Evolutionary conservation across 2,329 filamentous ascomycete species (phyloP).

Genomic region (Cladosporium halotolerans): DNA sequence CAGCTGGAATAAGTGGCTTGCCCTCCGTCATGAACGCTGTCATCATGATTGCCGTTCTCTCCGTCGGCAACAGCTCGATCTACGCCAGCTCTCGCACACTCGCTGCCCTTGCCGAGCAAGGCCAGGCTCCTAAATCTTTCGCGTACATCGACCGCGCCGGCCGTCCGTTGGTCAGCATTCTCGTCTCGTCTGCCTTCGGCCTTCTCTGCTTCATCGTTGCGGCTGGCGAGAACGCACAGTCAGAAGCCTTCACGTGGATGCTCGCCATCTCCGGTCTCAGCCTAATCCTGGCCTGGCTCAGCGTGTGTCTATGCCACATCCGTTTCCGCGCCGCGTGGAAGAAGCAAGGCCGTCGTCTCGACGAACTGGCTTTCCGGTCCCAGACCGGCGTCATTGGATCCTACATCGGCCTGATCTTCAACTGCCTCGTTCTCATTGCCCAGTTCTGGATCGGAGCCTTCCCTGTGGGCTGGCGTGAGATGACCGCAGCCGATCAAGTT

Average conservation of each 20-base stretch:
- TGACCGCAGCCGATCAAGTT: conserved; percentile 31
- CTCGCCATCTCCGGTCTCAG: conserved; percentile 66
- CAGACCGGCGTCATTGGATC: conserved; percentile 75
- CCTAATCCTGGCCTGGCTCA: conserved; percentile 64
- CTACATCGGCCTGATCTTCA: conserved; percentile 71
- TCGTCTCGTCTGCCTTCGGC: conserved; percentile 51
- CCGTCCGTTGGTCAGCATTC: conserved; percentile 58
- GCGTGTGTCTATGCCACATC: conserved; percentile 82
- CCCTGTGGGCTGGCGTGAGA: conserved; percentile 54
- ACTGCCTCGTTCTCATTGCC: conserved; percentile 66
- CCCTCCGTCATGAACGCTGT: conserved; percentile 60
- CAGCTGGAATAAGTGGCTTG: conserved; percentile 53
- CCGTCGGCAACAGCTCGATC: conserved; percentile 49
- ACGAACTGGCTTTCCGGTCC: conserved; percentile 47
- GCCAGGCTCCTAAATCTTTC: conserved; percentile 48
- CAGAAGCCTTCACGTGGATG: conserved; percentile 63
- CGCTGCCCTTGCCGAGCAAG: conserved; percentile 70
- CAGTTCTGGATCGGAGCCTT: conserved; percentile 75
- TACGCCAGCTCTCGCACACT: conserved; percentile 68
- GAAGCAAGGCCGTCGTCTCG: conserved; percentile 39
- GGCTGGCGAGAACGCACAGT: conserved; percentile 46
- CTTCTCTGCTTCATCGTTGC: conserved; percentile 68
- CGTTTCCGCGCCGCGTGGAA: conserved; percentile 75
- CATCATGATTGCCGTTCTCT: conserved; percentile 53
- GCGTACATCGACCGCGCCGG: conserved; percentile 62